These are phyloP conservation scores for Pestalotiopsis sp. DNA, from an alignment of 2,329 filamentous ascomycete genomes.

Conservation along the genomic window DNA sequence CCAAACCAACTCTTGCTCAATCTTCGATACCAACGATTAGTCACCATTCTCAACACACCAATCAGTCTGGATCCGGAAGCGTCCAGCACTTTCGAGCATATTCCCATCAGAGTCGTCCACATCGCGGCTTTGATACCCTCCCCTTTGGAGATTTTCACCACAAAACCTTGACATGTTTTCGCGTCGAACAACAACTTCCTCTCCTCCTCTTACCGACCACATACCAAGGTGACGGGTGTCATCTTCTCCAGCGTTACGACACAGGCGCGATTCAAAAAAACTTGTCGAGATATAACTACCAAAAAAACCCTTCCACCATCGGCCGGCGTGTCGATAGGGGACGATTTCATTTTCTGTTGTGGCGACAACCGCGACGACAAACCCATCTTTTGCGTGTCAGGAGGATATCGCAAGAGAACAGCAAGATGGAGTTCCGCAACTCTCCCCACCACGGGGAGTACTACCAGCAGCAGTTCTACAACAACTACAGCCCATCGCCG, in stretches of 20 bases:
- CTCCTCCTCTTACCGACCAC: conserved; percentile 61
- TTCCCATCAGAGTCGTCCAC: conserved; percentile 35
- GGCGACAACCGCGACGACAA: conserved; percentile 16
- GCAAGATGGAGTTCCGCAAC: conserved; percentile 43
- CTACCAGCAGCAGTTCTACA: conserved; percentile 47
- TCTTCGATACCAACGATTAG: conserved; percentile 17
- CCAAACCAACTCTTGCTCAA: conserved; percentile 28
- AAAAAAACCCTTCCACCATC: conserved; percentile 16
- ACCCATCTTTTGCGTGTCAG: conserved; percentile 27
- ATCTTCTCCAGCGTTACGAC: conserved; percentile 49
- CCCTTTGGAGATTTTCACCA: conserved; percentile 40
- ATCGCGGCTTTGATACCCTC: conserved; percentile 41
- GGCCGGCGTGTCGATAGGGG: conserved; percentile 16
- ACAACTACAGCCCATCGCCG: conserved; percentile 56
- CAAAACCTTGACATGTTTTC: conserved; percentile 57
- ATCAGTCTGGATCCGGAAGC: conserved; percentile 36
- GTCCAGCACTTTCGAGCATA: conserved; percentile 42
- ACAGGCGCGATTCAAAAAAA: conserved; percentile 41
- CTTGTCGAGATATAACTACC: conserved; percentile 20
- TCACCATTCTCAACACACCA: conserved; percentile 15
- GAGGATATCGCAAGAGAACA: conserved; percentile 36
- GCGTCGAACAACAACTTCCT: conserved; percentile 55
- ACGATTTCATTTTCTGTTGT: conserved; percentile 14
- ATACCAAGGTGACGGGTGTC: conserved; percentile 63
- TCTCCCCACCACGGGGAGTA: conserved; percentile 45